Percentiles rank a stretch among this genome's conserved stretches.
phyloP scores from a whole-genome alignment of 2,329 filamentous ascomycete species.

The Stachybotrys echinatus region DNA sequence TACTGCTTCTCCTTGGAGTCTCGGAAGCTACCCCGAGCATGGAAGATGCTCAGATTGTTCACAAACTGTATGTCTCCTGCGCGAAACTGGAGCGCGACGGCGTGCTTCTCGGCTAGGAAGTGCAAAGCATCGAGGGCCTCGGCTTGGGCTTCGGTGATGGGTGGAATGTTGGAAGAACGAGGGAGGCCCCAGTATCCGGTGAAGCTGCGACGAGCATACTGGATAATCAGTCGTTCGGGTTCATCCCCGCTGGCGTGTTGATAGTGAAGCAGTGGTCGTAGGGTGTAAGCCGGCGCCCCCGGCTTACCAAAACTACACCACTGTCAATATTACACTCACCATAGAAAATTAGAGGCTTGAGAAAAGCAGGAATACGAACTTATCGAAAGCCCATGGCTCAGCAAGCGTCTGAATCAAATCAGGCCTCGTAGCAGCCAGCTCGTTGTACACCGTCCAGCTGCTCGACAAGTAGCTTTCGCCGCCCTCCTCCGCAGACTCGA shows the following conservation, averaged over 20 bases:
- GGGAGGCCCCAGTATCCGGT: constrained; percentile 49
- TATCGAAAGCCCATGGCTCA: constrained; percentile 38
- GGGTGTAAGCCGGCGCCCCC: constrained; percentile 29
- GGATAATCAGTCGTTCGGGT: constrained; percentile 48
- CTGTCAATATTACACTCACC: no score
- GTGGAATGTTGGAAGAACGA: constrained; percentile 46
- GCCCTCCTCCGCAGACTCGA: constrained; percentile 44
- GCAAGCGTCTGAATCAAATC: constrained; percentile 52
- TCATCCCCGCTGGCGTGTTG: constrained; percentile 34
- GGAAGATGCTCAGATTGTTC: constrained; percentile 49
- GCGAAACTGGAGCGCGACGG: constrained; percentile 36
- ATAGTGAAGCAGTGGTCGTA: constrained; percentile 48
- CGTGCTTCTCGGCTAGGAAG: constrained; percentile 37
- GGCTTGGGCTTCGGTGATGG: constrained; percentile 45
- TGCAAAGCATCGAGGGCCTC: constrained; percentile 47
- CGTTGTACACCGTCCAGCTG: constrained; percentile 56
- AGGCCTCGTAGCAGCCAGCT: constrained; percentile 49
- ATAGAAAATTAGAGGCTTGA: no score
- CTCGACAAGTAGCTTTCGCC: constrained; percentile 53
- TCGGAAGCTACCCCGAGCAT: constrained; percentile 42
- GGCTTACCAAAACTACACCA: constrained; percentile 44
- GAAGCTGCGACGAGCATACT: constrained; percentile 52
- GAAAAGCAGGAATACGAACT: no score
- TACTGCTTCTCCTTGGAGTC: constrained; percentile 33
- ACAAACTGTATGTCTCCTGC: constrained; percentile 48